Percentiles rank a stretch among this genome's conserved stretches.
Evolutionary conservation across 371 early-diverging fungal genomes (phyloP).

Genomic region (Gilbertella persicaria): DNA sequence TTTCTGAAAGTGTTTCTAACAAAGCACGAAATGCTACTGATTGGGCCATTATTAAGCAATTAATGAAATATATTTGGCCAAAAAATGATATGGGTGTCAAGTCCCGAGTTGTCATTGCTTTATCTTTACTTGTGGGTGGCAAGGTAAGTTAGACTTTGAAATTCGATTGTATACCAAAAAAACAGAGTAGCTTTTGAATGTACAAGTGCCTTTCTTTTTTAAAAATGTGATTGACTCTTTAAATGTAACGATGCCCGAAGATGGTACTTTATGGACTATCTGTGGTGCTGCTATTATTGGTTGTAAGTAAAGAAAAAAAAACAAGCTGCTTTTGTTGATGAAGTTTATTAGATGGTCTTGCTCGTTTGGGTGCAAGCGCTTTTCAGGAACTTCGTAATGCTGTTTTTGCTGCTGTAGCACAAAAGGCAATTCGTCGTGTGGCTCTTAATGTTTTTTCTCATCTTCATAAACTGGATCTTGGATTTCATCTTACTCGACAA

Average conservation of each 20-base stretch:
- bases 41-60: slow-evolving; percentile 75
- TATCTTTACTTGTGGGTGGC: slow-evolving; percentile 78
- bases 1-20: background rate
- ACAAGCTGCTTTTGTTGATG: background rate
- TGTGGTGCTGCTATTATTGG: slow-evolving; percentile 89
- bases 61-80: slow-evolving; percentile 90
- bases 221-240: slow-evolving; percentile 85
- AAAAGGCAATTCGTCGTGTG: slow-evolving; percentile 88
- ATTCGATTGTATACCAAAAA: background rate
- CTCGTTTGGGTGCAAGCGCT: slow-evolving; percentile 80
- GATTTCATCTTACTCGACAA: slow-evolving; percentile 89
- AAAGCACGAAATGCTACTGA: slow-evolving; percentile 49
- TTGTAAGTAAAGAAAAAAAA: slow-evolving; percentile 50
- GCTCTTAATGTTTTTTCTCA: slow-evolving; percentile 88
- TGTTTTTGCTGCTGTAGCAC: slow-evolving; percentile 93
- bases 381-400: slow-evolving; percentile 93
- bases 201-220: slow-evolving; percentile 94
- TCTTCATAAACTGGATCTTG: slow-evolving; percentile 81
- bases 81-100: slow-evolving; percentile 78
- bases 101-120: slow-evolving; percentile 82
- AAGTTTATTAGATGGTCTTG: slow-evolving; percentile 74
- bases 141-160: slow-evolving; percentile 41
- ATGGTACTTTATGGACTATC: slow-evolving; percentile 68
- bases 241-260: slow-evolving; percentile 55
- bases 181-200: slow-evolving; percentile 72